Evolutionary conservation across 768 basidiomycete genomes (phyloP).

Genomic region (Psilocybe cyanescens): DNA sequence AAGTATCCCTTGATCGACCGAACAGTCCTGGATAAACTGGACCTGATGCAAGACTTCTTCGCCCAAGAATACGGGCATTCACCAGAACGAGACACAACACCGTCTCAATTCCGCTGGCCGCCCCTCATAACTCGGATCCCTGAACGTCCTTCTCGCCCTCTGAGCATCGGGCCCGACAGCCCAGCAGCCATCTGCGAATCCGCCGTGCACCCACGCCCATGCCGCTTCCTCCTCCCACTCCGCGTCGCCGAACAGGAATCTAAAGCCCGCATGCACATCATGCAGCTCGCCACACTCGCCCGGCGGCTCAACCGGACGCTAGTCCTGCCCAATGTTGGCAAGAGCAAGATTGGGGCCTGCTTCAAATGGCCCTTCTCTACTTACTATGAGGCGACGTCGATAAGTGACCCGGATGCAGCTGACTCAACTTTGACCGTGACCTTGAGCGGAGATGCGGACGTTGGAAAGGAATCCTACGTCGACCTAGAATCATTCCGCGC

Average conservation of each 20-base stretch:
- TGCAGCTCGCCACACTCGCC: slow-evolving; percentile 54
- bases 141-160: slow-evolving; percentile 5
- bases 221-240: slow-evolving; percentile 52
- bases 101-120: slow-evolving; percentile 6
- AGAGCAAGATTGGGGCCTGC: slow-evolving; percentile 57
- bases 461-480: slow-evolving; percentile 13
- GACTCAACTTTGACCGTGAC: not conserved
- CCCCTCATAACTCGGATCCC: slow-evolving; percentile 17
- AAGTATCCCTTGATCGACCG: slow-evolving; percentile 24
- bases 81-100: not conserved
- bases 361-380: slow-evolving; percentile 48
- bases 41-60: slow-evolving; percentile 19
- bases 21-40: slow-evolving; percentile 19
- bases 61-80: slow-evolving; percentile 12
- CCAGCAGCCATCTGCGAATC: slow-evolving; percentile 19
- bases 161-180: not conserved
- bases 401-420: slow-evolving; percentile 6
- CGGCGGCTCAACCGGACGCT: slow-evolving; percentile 54
- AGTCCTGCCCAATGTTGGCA: slow-evolving; percentile 64
- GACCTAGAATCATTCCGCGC: slow-evolving; percentile 26
- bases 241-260: slow-evolving; percentile 62
- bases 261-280: slow-evolving; percentile 58
- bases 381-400: slow-evolving; percentile 48
- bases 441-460: not conserved
- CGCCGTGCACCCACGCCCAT: slow-evolving; percentile 24